Evolutionary conservation across 2,329 filamentous ascomycete species (phyloP).

Genomic region (Neopestalotiopsis sp.): DNA sequence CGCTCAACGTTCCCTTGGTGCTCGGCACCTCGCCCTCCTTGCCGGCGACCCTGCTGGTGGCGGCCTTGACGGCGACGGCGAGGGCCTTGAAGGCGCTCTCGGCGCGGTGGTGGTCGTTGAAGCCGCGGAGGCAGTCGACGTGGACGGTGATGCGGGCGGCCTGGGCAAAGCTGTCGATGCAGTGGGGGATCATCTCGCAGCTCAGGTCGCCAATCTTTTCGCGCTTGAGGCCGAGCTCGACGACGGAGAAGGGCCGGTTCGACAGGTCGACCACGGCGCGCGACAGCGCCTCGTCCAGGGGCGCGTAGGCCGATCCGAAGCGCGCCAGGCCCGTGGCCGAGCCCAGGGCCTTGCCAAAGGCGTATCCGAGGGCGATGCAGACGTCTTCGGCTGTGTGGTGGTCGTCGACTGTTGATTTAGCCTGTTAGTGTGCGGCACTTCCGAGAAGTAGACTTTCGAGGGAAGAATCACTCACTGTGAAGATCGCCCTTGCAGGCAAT

Average conservation of each 20-base stretch:
- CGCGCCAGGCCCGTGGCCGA: slow-evolving; percentile 81
- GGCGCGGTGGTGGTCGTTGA: slow-evolving; percentile 94
- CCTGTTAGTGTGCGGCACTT: not conserved
- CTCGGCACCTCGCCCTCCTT: slow-evolving; percentile 93
- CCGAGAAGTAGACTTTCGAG: not conserved
- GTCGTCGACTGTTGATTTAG: slow-evolving; percentile 76
- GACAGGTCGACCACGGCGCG: slow-evolving; percentile 94
- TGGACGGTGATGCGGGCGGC: slow-evolving; percentile 91
- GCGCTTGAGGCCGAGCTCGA: slow-evolving; percentile 82
- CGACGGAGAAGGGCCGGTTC: slow-evolving; percentile 85
- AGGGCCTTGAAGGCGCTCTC: slow-evolving; percentile 98
- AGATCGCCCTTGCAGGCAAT: slow-evolving; percentile 87
- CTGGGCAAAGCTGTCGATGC: slow-evolving; percentile 91
- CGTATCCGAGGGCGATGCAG: slow-evolving; percentile 86
- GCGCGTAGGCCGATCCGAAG: slow-evolving; percentile 91
- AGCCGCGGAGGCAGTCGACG: slow-evolving; percentile 87
- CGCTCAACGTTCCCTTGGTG: slow-evolving; percentile 88
- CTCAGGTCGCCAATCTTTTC: slow-evolving; percentile 94
- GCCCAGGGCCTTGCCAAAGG: slow-evolving; percentile 82
- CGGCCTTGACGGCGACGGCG: slow-evolving; percentile 82
- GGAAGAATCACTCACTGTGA: slow-evolving; percentile 67
- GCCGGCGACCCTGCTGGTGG: slow-evolving; percentile 75
- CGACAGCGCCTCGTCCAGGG: slow-evolving; percentile 93
- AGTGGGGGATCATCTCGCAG: slow-evolving; percentile 97
- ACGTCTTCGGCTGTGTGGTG: slow-evolving; percentile 98